Percentiles rank a stretch among this genome's conserved stretches.
phyloP scores from a whole-genome alignment of 2,329 filamentous ascomycete genomes.

The Phaeosphaeriaceae sp. region DNA sequence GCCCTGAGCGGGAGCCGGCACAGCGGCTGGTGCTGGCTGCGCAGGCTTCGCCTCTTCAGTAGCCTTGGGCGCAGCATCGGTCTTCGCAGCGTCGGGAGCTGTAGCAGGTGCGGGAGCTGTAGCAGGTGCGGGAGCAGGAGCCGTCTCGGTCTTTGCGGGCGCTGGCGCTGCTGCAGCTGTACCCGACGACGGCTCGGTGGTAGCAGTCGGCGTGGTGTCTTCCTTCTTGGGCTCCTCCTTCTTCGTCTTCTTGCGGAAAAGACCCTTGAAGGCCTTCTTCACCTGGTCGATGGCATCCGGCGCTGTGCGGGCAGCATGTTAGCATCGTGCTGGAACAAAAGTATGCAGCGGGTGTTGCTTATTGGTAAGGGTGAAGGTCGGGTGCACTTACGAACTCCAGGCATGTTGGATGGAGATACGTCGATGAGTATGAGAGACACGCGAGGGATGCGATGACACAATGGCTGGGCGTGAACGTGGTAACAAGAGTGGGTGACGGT shows the following conservation, averaged over 20 bases:
- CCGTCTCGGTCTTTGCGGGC: constrained; percentile 46
- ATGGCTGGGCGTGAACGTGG: not conserved
- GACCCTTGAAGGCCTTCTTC: constrained; percentile 48
- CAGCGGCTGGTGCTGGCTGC: constrained; percentile 23
- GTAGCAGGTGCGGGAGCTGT: constrained; percentile 32
- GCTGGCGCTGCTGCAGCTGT: constrained; percentile 35
- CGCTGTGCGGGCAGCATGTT: constrained; percentile 29
- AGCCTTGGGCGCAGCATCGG: constrained; percentile 14
- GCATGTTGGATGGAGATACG: constrained; percentile 35
- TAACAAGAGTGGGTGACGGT: not conserved
- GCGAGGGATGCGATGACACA: not conserved
- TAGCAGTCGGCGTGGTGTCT: constrained; percentile 33
- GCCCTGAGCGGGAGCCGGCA: constrained; percentile 19
- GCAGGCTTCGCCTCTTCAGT: constrained; percentile 10
- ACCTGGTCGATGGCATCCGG: constrained; percentile 44
- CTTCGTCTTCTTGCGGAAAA: constrained; percentile 44
- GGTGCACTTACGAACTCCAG: constrained; percentile 49
- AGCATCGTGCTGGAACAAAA: constrained; percentile 5
- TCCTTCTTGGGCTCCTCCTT: constrained; percentile 43
- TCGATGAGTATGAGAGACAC: not conserved
- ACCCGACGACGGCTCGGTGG: constrained; percentile 30
- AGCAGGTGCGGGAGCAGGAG: constrained; percentile 27
- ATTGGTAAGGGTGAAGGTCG: constrained; percentile 4
- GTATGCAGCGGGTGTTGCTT: not conserved
- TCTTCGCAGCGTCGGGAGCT: constrained; percentile 21